Percentiles rank a stretch among this genome's conserved stretches.
phyloP scores from a whole-genome alignment of 371 early-diverging fungal species.

The Coemansia sp. region DNA sequence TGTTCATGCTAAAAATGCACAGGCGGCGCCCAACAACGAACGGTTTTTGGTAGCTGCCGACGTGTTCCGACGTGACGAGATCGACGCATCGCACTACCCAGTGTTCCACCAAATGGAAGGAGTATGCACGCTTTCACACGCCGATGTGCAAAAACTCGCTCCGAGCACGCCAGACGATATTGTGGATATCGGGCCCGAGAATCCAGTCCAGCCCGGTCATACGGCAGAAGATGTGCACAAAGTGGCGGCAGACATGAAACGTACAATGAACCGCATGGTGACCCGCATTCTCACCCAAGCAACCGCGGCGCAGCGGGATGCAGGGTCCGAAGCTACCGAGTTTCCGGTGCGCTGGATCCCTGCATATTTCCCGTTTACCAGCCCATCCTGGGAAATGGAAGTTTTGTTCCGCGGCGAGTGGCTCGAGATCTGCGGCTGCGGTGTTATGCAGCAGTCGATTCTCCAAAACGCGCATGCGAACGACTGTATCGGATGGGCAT shows the following conservation, averaged over 20 bases:
- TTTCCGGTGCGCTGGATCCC: slow-evolving; percentile 86
- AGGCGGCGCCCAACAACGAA: slow-evolving; percentile 38
- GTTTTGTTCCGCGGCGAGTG: slow-evolving; percentile 89
- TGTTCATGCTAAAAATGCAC: slow-evolving; percentile 25
- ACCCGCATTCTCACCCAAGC: slow-evolving; percentile 48
- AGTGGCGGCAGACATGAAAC: slow-evolving; percentile 70
- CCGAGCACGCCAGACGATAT: slow-evolving; percentile 7
- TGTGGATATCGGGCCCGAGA: slow-evolving; percentile 26
- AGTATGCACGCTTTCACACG: slow-evolving; percentile 56
- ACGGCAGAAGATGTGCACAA: slow-evolving; percentile 55
- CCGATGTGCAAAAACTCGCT: slow-evolving; percentile 8
- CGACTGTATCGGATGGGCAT: slow-evolving; percentile 92
- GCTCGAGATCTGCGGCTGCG: slow-evolving; percentile 95
- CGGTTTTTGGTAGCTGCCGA: slow-evolving; percentile 86
- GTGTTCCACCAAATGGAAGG: slow-evolving; percentile 98
- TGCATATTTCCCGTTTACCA: slow-evolving; percentile 94
- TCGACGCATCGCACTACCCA: slow-evolving; percentile 94
- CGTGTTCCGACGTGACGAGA: slow-evolving; percentile 97
- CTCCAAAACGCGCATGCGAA: slow-evolving; percentile 67
- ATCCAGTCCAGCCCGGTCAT: slow-evolving; percentile 46
- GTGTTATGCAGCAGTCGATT: slow-evolving; percentile 84
- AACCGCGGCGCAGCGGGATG: slow-evolving; percentile 23
- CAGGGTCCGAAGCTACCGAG: no score
- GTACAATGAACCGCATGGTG: slow-evolving; percentile 78
- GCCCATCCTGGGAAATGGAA: slow-evolving; percentile 96